A percentile compares a stretch with the other conserved stretches of the same genome.
phyloP scores from a whole-genome alignment of 345 rosid genomes.

The Triadica sebifera region DNA sequence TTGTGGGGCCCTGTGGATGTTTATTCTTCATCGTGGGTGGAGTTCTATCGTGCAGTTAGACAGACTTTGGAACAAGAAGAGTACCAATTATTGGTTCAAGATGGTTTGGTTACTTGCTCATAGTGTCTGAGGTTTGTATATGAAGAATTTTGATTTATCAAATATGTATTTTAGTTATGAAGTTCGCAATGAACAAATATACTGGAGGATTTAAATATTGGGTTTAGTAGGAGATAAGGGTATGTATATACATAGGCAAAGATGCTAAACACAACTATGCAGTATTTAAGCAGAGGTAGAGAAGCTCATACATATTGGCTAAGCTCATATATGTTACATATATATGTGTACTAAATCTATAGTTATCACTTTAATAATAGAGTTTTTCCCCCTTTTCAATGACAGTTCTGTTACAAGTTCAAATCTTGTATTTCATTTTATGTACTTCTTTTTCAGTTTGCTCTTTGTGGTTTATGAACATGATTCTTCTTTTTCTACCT shows the following conservation, averaged over 20 bases:
- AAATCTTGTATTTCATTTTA: not conserved
- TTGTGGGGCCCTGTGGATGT: constrained; percentile 56
- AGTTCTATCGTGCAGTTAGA: constrained; percentile 61
- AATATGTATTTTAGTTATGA: constrained; percentile 7
- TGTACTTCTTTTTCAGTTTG: not conserved
- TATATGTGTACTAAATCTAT: constrained; percentile 20
- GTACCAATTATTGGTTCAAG: constrained; percentile 34
- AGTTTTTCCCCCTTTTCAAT: not conserved
- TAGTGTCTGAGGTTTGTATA: constrained; percentile 34
- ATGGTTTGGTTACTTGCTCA: constrained; percentile 57
- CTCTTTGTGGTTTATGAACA: not conserved
- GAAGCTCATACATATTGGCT: constrained; percentile 18
- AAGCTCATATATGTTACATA: constrained; percentile 13
- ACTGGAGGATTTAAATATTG: constrained; percentile 13
- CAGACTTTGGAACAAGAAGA: constrained; percentile 52
- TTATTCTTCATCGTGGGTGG: constrained; percentile 68
- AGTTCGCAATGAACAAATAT: constrained; percentile 17
- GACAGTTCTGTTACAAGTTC: not conserved
- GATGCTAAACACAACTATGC: constrained; percentile 19
- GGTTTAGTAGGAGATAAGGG: constrained; percentile 17
- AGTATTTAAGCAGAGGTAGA: constrained; percentile 5
- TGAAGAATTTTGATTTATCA: constrained; percentile 19
- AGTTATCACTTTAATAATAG: constrained; percentile 5
- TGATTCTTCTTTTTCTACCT: not conserved
- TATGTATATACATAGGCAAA: constrained; percentile 28